Evolutionary conservation across 176 grass and related monocot genomes (phyloP).

Genomic region (Oryza brachyantha): DNA sequence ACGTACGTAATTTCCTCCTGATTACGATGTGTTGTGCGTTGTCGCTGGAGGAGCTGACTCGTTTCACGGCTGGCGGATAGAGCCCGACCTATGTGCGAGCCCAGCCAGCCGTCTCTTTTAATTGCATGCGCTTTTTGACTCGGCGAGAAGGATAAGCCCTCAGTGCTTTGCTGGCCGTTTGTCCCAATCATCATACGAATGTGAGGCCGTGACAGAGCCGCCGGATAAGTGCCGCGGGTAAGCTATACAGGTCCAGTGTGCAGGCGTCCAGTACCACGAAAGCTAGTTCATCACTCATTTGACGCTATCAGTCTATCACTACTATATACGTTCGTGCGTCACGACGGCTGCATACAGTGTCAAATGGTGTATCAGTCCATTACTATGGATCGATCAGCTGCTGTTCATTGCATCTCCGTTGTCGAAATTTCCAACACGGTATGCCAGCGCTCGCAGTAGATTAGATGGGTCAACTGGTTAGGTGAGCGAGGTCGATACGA

Average conservation of each 20-base stretch:
- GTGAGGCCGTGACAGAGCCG: neutral
- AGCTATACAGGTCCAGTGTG: neutral
- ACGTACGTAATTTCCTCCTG: neutral
- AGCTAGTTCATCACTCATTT: neutral
- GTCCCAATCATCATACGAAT: neutral
- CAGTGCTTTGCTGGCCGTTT: neutral
- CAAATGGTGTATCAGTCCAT: neutral
- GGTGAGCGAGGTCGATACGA: neutral
- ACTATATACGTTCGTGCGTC: no score
- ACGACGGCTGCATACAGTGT: neutral
- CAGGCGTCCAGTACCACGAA: neutral
- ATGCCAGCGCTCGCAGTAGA: neutral
- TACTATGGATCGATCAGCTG: neutral
- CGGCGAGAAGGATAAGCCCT: neutral
- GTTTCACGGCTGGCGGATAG: slow-evolving; percentile 24
- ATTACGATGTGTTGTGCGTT: neutral
- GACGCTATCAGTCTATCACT: neutral
- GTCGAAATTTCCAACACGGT: neutral
- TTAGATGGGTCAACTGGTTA: neutral
- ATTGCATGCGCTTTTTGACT: slow-evolving; percentile 9
- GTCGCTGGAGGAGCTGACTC: neutral
- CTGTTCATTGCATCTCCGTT: neutral
- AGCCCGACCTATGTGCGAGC: neutral
- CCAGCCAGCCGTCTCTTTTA: no score
- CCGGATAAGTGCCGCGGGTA: neutral